Evolutionary conservation across 2,329 filamentous ascomycete species (phyloP), one percentile per base, ranked within the genome.

Genomic region (Cordyceps cateniannulata): DNA sequence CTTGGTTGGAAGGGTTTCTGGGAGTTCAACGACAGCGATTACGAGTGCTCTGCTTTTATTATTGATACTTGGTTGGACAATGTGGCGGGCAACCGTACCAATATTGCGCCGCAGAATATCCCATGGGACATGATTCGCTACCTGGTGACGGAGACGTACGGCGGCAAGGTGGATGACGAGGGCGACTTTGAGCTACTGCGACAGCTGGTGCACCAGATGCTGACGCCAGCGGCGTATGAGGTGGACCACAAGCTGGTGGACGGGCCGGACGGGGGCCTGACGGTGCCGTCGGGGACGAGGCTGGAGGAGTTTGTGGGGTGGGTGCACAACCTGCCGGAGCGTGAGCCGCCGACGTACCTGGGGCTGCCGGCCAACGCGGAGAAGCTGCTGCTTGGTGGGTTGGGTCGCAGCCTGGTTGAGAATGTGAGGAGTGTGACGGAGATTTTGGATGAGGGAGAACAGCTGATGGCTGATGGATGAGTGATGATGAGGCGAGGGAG

Each of bases 11-110:
- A 96, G 79, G 91, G 92, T 59, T 96, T 97, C 82, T 99, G 96
- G 95, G 96, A 99, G 76, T 99, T 99, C 75, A 99, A 99, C 72
- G 96, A 99, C 75, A 96, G 93, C 68, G 95, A 99, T 76, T 98
- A 98, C 75, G 93, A 99, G 82, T 99, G 95, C 77, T 96, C 90
- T 50, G 91, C 91, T 59, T 95, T 91, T 74, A 96, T 99, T 66
- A 91, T 98, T 67, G 95, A 99, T 71, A 90, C 89, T 35, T 99
- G 95, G 95, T 82, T 97, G 64, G 91, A 97, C 67, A 81, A 81
- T 5, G 86, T 91, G 35, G 90, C 93, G 3, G 86, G 89, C 67
- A 91, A 89, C 65, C 88, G 95, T 62, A 93, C 91, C 63, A 99
- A 99, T 73, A 87, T 99, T 67, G 91, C 93, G 2, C 95, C 95